Evolutionary conservation across 2,329 filamentous ascomycete species (phyloP).

Genomic region (Sarocladiaceae sp.): DNA sequence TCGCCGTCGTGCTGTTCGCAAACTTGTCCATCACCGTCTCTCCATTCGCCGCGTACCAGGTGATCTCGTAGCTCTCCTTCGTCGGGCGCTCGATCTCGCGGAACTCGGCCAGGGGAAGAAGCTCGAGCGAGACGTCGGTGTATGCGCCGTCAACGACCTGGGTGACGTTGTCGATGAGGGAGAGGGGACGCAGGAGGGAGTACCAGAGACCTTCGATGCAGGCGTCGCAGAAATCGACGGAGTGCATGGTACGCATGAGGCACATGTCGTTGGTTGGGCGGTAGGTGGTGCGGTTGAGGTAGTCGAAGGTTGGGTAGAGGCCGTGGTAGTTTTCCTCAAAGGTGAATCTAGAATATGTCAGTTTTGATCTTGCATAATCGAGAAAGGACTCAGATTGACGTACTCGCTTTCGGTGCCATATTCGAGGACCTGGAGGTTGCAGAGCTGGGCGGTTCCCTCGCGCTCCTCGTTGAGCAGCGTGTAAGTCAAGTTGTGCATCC

Average conservation of each 20-base stretch:
- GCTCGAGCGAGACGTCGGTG: constrained; percentile 18
- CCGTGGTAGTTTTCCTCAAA: constrained; percentile 18
- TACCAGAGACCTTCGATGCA: constrained; percentile 25
- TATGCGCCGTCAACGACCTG: constrained; percentile 14
- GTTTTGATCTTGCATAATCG: neutral
- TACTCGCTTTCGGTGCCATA: constrained; percentile 19
- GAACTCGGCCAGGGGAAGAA: constrained; percentile 22
- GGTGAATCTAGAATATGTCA: constrained; percentile 16
- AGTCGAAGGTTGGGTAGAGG: constrained; percentile 22
- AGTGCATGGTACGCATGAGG: constrained; percentile 22
- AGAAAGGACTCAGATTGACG: constrained; percentile 10
- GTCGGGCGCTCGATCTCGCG: constrained; percentile 17
- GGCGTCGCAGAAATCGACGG: constrained; percentile 21
- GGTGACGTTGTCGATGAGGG: constrained; percentile 21
- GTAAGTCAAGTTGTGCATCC: constrained; percentile 19
- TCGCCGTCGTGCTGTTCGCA: constrained; percentile 21
- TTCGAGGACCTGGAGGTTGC: constrained; percentile 22
- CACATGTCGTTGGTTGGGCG: constrained; percentile 23
- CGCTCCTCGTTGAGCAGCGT: constrained; percentile 20
- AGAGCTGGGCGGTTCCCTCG: constrained; percentile 23
- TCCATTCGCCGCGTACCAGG: constrained; percentile 20
- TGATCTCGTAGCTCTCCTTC: constrained; percentile 20
- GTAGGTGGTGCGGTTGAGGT: constrained; percentile 20
- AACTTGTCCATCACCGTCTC: constrained; percentile 17
- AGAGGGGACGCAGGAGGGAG: constrained; percentile 18